Conservation (phyloP, 176 grass and related monocot genomes). For the Oryza nivara region DNA sequence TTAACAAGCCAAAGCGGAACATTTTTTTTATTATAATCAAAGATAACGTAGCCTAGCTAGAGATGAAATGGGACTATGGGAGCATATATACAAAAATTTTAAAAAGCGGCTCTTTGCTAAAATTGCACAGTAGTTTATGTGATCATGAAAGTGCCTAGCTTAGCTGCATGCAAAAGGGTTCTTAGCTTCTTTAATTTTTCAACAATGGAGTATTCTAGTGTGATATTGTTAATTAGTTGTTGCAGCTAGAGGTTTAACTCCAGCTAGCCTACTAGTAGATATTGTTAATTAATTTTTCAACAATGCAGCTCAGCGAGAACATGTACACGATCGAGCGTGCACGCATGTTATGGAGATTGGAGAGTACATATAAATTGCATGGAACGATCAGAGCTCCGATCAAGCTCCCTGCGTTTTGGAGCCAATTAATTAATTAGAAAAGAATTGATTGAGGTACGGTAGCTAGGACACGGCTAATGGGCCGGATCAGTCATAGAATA, state of each 20-base stretch:
- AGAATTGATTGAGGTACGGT: neutral
- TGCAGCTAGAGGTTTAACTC: too few species aligned
- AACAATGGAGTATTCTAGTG: neutral
- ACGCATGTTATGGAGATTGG: neutral
- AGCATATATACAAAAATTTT: neutral
- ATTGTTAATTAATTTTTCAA: too few species aligned
- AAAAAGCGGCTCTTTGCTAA: neutral
- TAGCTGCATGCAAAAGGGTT: neutral
- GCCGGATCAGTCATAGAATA: constrained; percentile 15
- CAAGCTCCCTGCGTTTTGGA: constrained; percentile 26
- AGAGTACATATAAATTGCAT: neutral
- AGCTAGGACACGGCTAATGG: neutral
- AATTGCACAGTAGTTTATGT: neutral
- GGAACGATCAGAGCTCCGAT: neutral
- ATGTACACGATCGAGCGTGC: neutral
- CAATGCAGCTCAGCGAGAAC: neutral
- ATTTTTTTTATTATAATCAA: neutral
- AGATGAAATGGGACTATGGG: neutral
- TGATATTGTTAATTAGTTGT: neutral
- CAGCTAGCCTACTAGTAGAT: neutral
- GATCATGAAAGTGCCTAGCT: neutral
- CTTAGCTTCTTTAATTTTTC: neutral
- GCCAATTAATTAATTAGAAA: constrained; percentile 27
- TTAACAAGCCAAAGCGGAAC: neutral
- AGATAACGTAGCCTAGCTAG: neutral